Evolutionary conservation across 2,329 filamentous ascomycete genomes (phyloP), one percentile per base, ranked within the genome.

Genomic region (Chrysosphaeria jannelii): DNA sequence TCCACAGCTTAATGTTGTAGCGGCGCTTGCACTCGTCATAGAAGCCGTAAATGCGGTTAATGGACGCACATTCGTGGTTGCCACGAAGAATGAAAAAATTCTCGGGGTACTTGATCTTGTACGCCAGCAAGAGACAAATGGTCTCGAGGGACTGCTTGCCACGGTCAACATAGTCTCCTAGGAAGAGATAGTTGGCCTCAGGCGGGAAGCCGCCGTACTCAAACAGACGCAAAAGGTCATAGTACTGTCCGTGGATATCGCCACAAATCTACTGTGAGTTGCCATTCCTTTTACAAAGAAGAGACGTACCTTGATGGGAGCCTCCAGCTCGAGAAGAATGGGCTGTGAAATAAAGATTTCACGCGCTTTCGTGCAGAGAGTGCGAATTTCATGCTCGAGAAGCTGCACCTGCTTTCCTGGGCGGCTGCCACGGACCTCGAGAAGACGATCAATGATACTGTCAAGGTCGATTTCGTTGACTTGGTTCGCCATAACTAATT

Each of bases 261-360:
- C 85, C 85, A 48, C 81, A 93, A 42, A 97, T 97, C 85, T 97
- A 19, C 15, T 19, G 16, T 18, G 19, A 6, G 4, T 12, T 21
- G 7, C 6, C 10, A 20, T 24, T 8, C 12, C n/a, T n/a, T n/a
- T n/a, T n/a, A n/a, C n/a, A 6, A 21, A 19, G 12, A 5, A 7
- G 7, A 9, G 16, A 14, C 38, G 1, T 57, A 90, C 81, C 78
- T 97, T 97, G 51, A 97, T 93, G 31, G 85, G 85, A 42, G 85
- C 85, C 50, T 93, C 85, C 23, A 97, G 63, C 55, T 97, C 85
- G 35, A 97, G 65, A 35, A 97, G 57, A 41, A 93, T 93, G 34
- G 85, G 85, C 55, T 97, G 85, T 31, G 79, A 91, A 48, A 97
- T 93, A 57, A 97, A 93, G 40, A 97, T 93, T 56, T 97, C 85